Conservation (phyloP, 192 early-diverging fungal species). For the Polychytrium aggregatum region DNA sequence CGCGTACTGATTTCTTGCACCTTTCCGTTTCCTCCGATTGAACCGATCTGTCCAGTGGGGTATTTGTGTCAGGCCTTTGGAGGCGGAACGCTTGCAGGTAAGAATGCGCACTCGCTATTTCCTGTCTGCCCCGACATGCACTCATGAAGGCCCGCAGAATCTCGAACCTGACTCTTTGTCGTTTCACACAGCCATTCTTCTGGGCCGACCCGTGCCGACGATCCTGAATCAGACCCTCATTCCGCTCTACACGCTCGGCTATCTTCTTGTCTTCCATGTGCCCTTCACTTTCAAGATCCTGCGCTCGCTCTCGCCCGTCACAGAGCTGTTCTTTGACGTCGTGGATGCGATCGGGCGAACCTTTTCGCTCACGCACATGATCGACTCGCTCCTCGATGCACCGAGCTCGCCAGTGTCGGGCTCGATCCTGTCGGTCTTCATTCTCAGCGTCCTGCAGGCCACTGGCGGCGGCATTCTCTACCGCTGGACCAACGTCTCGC, state of each 20-base stretch:
- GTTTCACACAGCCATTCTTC: conserved; percentile 12
- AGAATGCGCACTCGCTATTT: neutral
- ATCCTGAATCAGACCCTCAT: conserved; percentile 14
- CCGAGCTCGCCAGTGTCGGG: no score
- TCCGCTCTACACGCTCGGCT: conserved; percentile 17
- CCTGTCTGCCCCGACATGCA: neutral
- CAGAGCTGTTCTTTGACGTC: conserved; percentile 6
- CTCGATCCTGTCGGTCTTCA: no score
- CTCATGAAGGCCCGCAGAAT: neutral
- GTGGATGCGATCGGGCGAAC: conserved; percentile 17
- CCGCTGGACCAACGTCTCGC: no score
- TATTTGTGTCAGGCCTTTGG: conserved; percentile 12
- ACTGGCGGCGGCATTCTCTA: no score
- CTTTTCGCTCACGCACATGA: no score
- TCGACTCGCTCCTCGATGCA: no score
- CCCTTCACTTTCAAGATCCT: conserved; percentile 16
- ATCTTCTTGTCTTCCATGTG: conserved; percentile 18
- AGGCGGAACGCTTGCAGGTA: conserved; percentile 19
- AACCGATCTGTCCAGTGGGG: no score
- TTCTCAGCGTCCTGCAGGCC: no score
- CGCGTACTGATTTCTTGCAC: no score
- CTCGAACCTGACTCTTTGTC: neutral
- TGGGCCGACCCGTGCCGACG: conserved; percentile 17
- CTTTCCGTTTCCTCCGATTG: no score
- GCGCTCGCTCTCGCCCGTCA: conserved; percentile 1